A percentile compares a stretch with the other conserved stretches of the same genome.
Conservation (phyloP, 331 rosid species). For the Saraca asoca region DNA sequence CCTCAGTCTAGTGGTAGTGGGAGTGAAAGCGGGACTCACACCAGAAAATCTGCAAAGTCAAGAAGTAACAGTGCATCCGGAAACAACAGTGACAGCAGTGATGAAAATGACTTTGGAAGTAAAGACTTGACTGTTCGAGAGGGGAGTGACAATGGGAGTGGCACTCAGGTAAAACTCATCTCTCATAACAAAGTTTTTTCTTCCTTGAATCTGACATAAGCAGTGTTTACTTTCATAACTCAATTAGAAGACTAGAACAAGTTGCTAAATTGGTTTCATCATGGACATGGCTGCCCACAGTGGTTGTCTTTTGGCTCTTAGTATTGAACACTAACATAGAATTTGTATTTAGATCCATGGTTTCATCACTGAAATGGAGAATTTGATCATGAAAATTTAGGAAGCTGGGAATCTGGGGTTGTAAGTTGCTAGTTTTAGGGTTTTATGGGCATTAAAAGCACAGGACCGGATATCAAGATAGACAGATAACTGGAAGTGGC, state of each 20-base stretch:
- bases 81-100: slow-evolving; percentile 52
- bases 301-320: slow-evolving; percentile 9
- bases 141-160: slow-evolving; percentile 75
- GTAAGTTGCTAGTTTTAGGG: not conserved
- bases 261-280: slow-evolving; percentile 8
- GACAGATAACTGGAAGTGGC: not conserved
- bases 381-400: slow-evolving; percentile 8
- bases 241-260: slow-evolving; percentile 10
- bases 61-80: slow-evolving; percentile 51
- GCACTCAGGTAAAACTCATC: slow-evolving; percentile 57
- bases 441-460: slow-evolving; percentile 17
- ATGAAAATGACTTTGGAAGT: slow-evolving; percentile 58
- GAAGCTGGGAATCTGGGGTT: not conserved
- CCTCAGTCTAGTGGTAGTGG: slow-evolving; percentile 71
- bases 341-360: not conserved
- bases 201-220: not conserved
- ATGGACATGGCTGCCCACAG: not conserved
- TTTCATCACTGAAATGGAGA: slow-evolving; percentile 5
- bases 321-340: slow-evolving; percentile 15
- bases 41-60: slow-evolving; percentile 50
- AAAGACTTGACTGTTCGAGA: slow-evolving; percentile 48
- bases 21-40: slow-evolving; percentile 67
- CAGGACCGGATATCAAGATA: not conserved
- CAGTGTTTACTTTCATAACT: not conserved
- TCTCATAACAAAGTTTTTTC: slow-evolving; percentile 13